Base-by-base conservation (phyloP, 345 rosid genomes). In the Linum lewisii region DNA sequence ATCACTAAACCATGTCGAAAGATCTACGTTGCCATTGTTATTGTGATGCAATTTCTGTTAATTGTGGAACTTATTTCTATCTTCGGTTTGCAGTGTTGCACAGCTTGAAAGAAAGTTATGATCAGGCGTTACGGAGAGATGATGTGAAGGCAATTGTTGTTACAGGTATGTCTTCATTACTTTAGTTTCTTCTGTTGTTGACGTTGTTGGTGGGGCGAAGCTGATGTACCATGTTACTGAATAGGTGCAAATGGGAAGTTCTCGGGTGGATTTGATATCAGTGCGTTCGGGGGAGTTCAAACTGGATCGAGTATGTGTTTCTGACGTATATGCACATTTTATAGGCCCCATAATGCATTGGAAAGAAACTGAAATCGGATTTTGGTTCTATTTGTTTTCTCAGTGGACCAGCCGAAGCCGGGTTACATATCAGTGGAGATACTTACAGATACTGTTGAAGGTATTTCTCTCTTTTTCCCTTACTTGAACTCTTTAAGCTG, bases 141-240 rank as follows among this genome's bases (percentile, higher is more conserved):
- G 96, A 94, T 80, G 97, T 94, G 55, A 90, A 85, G 77, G 99
- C 99, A 32, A 85, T 94, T 72, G 97, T 94, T 57, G 62, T 94
- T 54, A 81, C 96, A 5, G 99, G 97, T 84, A 62, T 52, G 73
- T 62, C 25, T 57, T 29, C 18, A 29, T 29, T 37, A 45, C 22
- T 58, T 52, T 16, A 32, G 21, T 42, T 61, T 44, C 54, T 8
- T 54, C 51, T 52, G 24, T 9, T 57, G 3, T 29, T 42, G 24
- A 58, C 6, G 49, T 22, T 59, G 49, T 13, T 53, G 15, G 22
- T 49, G 24, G 59, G 22, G 51, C 36, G 45, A 51, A n/a, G 54
- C 57, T 67, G 66, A 66, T 7, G 11, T 61, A 24, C 66, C 58
- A 51, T 68, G 36, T 15, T 24, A 62, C 44, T 72, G 55, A 62